Conservation (phyloP, 257 asterid species). For the Avicennia marina region DNA sequence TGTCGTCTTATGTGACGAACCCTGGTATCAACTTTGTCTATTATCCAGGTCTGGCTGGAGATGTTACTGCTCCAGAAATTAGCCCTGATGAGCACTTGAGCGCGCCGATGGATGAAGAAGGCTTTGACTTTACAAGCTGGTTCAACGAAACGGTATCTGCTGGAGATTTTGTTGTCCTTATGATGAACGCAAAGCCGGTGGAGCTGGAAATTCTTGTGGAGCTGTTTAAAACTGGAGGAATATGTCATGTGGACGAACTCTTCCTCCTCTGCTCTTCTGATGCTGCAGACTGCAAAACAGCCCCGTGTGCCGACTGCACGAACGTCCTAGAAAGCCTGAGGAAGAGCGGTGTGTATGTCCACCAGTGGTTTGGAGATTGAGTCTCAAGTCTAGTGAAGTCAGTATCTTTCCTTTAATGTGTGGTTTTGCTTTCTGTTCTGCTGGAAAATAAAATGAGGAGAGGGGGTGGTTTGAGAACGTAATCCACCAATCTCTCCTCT, state of each 20-base stretch:
- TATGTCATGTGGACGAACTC: conserved; percentile 68
- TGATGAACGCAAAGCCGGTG: conserved; percentile 52
- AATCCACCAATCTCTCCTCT: too few relatives aligned
- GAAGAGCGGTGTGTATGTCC: conserved; percentile 72
- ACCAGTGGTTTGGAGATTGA: conserved; percentile 60
- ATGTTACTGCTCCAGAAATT: conserved; percentile 18
- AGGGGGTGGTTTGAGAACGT: too few relatives aligned
- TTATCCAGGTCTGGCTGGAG: conserved; percentile 59
- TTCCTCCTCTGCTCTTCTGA: conserved; percentile 59
- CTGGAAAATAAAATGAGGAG: too few relatives aligned
- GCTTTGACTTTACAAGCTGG: conserved; percentile 68
- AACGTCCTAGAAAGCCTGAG: conserved; percentile 49
- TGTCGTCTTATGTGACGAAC: conserved; percentile 53
- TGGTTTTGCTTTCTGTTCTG: too few relatives aligned
- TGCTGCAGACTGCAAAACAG: conserved; percentile 24
- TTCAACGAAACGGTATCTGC: conserved; percentile 54
- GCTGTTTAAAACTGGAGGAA: conserved; percentile 54
- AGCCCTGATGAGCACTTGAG: conserved; percentile 48
- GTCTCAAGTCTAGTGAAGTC: too few relatives aligned
- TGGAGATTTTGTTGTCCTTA: conserved; percentile 68
- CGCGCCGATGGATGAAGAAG: conserved; percentile 64
- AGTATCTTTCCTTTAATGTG: too few relatives aligned
- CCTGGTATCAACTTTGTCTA: conserved; percentile 73
- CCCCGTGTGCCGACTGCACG: conserved; percentile 41
- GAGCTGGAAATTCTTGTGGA: conserved; percentile 60